A percentile compares a stretch with the other conserved stretches of the same genome.
Conservation (phyloP, 352 stramenopile species). For the Globisporangium alternatum region DNA sequence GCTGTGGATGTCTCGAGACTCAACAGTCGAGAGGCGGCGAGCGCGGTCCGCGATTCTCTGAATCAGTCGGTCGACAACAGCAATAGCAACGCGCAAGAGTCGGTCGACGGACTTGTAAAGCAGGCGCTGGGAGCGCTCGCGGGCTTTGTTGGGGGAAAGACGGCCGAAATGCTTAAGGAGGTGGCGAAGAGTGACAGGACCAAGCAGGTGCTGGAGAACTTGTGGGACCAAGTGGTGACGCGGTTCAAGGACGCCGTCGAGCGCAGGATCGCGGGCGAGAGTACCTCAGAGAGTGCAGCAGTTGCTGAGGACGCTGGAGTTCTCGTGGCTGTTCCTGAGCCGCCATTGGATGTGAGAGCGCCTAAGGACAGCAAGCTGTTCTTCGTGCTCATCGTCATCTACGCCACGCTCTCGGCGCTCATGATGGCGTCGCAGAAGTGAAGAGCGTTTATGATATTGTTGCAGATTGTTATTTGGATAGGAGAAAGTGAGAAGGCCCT, state of each 20-base stretch:
- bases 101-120: neutral
- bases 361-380: neutral
- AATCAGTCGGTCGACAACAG: neutral
- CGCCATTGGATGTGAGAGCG: neutral
- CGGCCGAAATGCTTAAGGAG: neutral
- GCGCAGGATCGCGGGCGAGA: neutral
- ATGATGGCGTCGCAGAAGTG: conserved; percentile 1
- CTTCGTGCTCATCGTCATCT: conserved; percentile 4
- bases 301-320: neutral
- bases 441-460: neutral
- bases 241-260: neutral
- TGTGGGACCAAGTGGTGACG: neutral
- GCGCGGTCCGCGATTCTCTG: neutral
- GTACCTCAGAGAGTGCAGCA: neutral
- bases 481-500: neutral
- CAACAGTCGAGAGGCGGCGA: neutral
- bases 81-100: neutral
- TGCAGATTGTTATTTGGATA: neutral
- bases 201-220: neutral
- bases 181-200: neutral
- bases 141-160: neutral
- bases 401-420: neutral
- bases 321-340: neutral
- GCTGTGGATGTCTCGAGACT: neutral
- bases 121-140: neutral